Base-by-base conservation (phyloP, 441 rosid species). In the Jatropha podagrica region DNA sequence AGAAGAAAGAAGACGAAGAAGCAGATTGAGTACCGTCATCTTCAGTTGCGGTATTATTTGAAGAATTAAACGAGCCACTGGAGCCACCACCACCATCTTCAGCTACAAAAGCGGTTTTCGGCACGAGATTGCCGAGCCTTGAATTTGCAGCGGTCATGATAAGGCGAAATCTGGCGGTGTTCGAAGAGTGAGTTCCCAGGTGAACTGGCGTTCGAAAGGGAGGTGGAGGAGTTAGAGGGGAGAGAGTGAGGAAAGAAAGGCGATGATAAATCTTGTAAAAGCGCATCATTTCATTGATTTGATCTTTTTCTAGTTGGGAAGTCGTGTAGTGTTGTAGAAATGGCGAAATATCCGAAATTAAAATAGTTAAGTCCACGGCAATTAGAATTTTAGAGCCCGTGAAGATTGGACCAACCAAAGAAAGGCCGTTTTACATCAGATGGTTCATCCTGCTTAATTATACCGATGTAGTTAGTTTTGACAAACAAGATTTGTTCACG, bases 201-300 rank as follows among this genome's bases (percentile, higher is more conserved):
- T 37, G 69, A 71, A 76, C 68, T 55, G 81, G 82, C 9, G 68
- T 11, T 5, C 74, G 78, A 62, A 74, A 65, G 18, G 80, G 69
- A 41, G 78, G 77, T 5, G 77, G 80, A n/a, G 76, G 32, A 71
- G 79, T 68, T 80, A 67, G 71, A 69, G 84, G 67, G 74, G 75
- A 58, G 68, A 78, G 80, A 72, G 79, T 70, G 82, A 68, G 59
- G 79, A 79, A 27, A 84, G 75, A 77, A 62, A 85, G 69, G 71
- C 89, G 86, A 82, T 84, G 86, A 74, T 55, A 81, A 65, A 83
- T 86, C 86, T 85, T 86, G 77, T 82, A 81, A 64, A 87, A 65
- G 49, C 89, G 89, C 77, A 56, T 49, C 15, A 49, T 49, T 49
- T 13, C 15, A 11, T 11, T 12, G 54, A 49, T 49, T 42, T 49